Conservation (phyloP, 768 basidiomycete genomes). For the Mycena rosella region DNA sequence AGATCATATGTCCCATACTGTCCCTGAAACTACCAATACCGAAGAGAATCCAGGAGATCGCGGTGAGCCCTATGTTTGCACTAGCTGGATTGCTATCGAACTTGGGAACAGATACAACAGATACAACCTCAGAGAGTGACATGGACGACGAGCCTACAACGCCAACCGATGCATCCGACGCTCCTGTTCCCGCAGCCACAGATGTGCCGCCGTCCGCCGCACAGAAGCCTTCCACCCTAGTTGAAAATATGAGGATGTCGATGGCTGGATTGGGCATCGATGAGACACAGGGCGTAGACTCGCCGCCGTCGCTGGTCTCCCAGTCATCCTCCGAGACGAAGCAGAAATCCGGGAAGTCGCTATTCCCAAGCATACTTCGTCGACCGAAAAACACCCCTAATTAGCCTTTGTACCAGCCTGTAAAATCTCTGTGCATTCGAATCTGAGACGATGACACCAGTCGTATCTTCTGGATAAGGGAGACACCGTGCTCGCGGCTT, state of each 20-base stretch:
- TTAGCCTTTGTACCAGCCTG: no score
- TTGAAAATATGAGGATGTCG: slow-evolving; percentile 27
- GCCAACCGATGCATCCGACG: background rate
- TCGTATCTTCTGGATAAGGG: no score
- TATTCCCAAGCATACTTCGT: no score
- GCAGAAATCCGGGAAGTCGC: background rate
- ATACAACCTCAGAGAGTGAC: background rate
- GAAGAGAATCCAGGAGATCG: background rate
- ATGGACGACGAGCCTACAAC: slow-evolving; percentile 1
- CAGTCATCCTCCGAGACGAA: background rate
- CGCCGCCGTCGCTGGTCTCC: background rate
- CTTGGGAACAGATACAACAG: slow-evolving; percentile 18
- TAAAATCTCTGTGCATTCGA: no score
- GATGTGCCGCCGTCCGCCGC: background rate
- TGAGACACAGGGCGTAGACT: background rate
- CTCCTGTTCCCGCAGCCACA: slow-evolving; percentile 7
- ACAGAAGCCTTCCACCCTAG: slow-evolving; percentile 1
- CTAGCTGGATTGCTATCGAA: background rate
- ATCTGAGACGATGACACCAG: no score
- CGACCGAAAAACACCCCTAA: no score
- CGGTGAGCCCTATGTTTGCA: background rate
- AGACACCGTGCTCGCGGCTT: no score
- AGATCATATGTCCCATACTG: background rate
- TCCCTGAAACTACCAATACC: background rate
- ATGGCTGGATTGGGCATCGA: slow-evolving; percentile 22